Evolutionary conservation across 2,329 filamentous ascomycete genomes (phyloP), one percentile per base, ranked within the genome.

Genomic region (Pseudogymnoascus sp.): DNA sequence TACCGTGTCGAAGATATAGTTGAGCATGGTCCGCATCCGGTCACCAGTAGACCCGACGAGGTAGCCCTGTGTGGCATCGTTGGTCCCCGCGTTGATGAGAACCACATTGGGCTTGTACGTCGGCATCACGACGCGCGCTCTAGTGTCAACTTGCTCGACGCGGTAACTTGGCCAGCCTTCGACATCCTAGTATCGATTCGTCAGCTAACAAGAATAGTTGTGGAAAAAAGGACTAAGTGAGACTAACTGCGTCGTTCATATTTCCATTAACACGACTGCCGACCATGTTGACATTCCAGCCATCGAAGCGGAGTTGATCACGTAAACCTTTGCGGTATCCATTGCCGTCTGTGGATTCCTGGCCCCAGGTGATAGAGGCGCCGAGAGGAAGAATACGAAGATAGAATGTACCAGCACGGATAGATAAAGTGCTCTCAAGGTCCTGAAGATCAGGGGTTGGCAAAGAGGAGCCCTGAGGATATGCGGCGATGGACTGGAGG

Each of bases 81-180:
- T 73, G 9, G 72, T 74, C 10, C 73, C 73, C 37, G 66, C 68
- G 40, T 73, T 74, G 29, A 70, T 65, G 1, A 70, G 60, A 6
- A 70, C 61, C 11, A 69, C 37, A 59, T 69, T 69, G 1, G 68
- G 63, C 40, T 63, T 64, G 35, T 62, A 66, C 5, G 21, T 58
- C 9, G 54, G 13, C 4, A 61, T 62, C 9, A 29, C 39, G 10
- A 29, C 24, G 5, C 35, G 35, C 8, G 58, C 54, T 6, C 54
- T 60, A 1, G 37, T 60, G 5, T 62, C 47, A 9, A 68, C 60
- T 26, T 68, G 62, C 4, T 39, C 59, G 21, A 69, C 63, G 1
- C 61, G 47, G 58, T 63, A 58, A 31, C 68, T 66, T 1, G 58
- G 61, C 15, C 24, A 37, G 1, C 60, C 67, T 61, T 68, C 67